phyloP scores from a whole-genome alignment of 495 filamentous ascomycete genomes.

The Peziza echinospora region DNA sequence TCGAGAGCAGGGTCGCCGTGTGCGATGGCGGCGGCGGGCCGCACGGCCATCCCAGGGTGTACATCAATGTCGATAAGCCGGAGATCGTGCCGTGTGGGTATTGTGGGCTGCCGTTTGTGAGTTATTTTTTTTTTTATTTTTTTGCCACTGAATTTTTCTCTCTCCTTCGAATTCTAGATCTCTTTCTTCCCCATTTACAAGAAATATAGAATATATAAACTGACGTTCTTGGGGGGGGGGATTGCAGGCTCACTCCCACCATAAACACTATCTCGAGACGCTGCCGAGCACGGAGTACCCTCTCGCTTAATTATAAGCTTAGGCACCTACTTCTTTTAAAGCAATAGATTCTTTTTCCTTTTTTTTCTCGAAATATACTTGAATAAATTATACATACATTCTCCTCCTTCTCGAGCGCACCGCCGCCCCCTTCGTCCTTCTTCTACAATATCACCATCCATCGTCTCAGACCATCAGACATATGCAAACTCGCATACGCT shows the following conservation, averaged over 20 bases:
- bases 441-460: no score
- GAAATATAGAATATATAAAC: slow-evolving; percentile 1
- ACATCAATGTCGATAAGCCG: slow-evolving; percentile 94
- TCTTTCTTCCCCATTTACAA: not conserved
- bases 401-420: no score
- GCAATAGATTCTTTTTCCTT: not conserved
- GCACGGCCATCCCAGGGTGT: slow-evolving; percentile 75
- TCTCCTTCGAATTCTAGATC: not conserved
- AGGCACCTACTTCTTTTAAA: no score
- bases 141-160: not conserved
- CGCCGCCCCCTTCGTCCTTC: no score
- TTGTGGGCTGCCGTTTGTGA: slow-evolving; percentile 85
- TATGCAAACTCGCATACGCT: no score
- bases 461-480: no score
- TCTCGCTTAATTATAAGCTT: slow-evolving; percentile 31
- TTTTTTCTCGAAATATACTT: not conserved
- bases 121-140: slow-evolving; percentile 20
- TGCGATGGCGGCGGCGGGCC: slow-evolving; percentile 92
- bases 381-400: no score
- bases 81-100: slow-evolving; percentile 78
- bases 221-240: not conserved
- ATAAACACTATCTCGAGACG: slow-evolving; percentile 60
- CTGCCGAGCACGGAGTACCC: slow-evolving; percentile 60
- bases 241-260: slow-evolving; percentile 62
- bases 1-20: slow-evolving; percentile 51